Conservation (phyloP, 331 rosid species). For the Dryas integrifolia region DNA sequence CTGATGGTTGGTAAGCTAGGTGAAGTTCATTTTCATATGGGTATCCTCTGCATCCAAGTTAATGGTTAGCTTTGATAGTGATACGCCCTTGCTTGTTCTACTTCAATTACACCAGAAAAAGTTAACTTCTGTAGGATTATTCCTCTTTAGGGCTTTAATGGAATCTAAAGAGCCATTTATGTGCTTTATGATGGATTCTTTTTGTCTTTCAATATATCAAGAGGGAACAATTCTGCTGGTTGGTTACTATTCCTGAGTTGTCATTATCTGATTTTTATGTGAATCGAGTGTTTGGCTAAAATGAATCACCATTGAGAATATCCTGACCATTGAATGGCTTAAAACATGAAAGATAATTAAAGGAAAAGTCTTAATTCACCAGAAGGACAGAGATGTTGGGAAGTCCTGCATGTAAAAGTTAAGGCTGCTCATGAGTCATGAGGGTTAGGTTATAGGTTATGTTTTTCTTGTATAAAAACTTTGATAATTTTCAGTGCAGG, state of each 20-base stretch:
- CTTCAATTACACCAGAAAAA: neutral
- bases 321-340: no score
- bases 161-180: neutral
- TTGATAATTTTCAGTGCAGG: slow-evolving; percentile 83
- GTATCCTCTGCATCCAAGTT: neutral
- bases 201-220: neutral
- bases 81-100: neutral
- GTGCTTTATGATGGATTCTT: no score
- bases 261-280: neutral
- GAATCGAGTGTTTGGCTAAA: no score
- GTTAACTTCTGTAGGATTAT: neutral
- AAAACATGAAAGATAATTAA: no score
- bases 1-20: neutral
- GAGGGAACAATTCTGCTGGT: neutral
- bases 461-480: slow-evolving; percentile 34
- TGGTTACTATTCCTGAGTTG: neutral
- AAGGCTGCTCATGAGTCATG: neutral
- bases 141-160: neutral
- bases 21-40: neutral
- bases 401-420: neutral
- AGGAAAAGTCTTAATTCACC: neutral
- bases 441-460: neutral
- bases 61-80: neutral
- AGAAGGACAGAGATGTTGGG: neutral
- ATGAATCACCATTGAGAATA: no score